Evolutionary conservation across 225 moss, liverwort and hornwort species (phyloP), one percentile per base, ranked within the genome.

Genomic region (Sphagnum tenellum): DNA sequence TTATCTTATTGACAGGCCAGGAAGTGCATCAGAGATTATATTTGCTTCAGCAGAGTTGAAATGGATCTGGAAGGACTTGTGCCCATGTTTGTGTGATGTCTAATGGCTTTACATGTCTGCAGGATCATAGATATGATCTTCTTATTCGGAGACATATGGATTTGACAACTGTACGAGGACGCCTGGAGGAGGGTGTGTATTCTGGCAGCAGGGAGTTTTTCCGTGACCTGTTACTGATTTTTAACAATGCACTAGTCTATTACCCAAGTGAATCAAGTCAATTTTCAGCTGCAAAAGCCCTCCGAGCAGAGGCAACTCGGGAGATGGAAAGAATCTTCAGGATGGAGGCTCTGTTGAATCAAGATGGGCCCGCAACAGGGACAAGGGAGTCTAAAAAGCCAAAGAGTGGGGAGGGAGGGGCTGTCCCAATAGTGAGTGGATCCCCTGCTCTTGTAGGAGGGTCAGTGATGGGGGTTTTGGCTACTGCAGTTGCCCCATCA

Each of bases 131-230:
- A 64, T 93, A 93, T 62, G 75, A 76, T 62, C 71, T 61, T 8
- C 73, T 89, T 8, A 87, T 93, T 13, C 79, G 81, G 56, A 81
- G 92, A 75, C 89, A 83, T 73, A 62, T 93, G 75, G 92, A 93
- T 73, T 75, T 93, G 70, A 67, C 83, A 67, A 88, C 69, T 66
- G 76, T 93, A 51, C 85, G 92, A n/a, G 44, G 85, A 10, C 83
- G 92, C 57, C 69, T 93, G 67, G 89, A 93, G 69, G 89, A 93
- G 29, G 92, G 88, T 64, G 75, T 70, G 46, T 93, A 93, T 64
- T 89, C 92, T n/a, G 81, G 85, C 71, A 89, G 83, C 73, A 80
- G 75, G 49, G 92, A 93, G 59, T 93, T 93, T 67, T 93, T 93
- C 66, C 82, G 92, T 46, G 92, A 93, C 64, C 78, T 93, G 63